These are phyloP conservation scores for Penicillium sp. DNA, from an alignment of 2,329 filamentous ascomycete genomes.

Conservation along the genomic window DNA sequence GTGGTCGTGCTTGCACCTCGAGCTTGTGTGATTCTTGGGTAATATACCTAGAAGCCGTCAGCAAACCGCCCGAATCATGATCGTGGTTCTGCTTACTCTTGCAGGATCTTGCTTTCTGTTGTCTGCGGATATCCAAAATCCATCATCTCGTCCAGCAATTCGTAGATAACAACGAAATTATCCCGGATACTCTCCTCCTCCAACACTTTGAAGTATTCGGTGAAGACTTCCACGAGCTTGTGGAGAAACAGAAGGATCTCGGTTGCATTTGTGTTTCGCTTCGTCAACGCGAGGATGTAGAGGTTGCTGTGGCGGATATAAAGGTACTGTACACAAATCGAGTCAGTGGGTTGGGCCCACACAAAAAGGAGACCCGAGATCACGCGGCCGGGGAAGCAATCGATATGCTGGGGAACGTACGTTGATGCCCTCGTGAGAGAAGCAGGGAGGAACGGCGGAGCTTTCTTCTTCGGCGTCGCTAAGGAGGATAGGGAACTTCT, in stretches of 20 bases:
- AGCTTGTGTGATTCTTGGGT: slow-evolving; percentile 99
- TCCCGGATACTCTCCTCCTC: slow-evolving; percentile 98
- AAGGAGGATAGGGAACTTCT: slow-evolving; percentile 93
- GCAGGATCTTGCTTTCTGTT: slow-evolving; percentile 95
- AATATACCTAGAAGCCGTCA: slow-evolving; percentile 64
- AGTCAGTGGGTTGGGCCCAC: slow-evolving; percentile 15
- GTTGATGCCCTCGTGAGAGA: slow-evolving; percentile 98
- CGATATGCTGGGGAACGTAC: slow-evolving; percentile 52
- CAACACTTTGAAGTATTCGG: slow-evolving; percentile 98
- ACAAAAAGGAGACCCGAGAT: slow-evolving; percentile 10
- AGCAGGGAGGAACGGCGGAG: slow-evolving; percentile 93
- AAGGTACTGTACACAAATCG: slow-evolving; percentile 67
- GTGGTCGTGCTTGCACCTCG: slow-evolving; percentile 90
- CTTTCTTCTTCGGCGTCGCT: slow-evolving; percentile 99
- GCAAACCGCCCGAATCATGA: neutral
- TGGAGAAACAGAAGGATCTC: slow-evolving; percentile 98
- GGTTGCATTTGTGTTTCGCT: slow-evolving; percentile 97
- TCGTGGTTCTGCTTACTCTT: slow-evolving; percentile 60
- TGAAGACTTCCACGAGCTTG: slow-evolving; percentile 98
- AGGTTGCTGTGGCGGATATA: slow-evolving; percentile 99
- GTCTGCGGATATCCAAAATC: slow-evolving; percentile 99
- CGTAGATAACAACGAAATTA: slow-evolving; percentile 99
- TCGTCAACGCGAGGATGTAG: slow-evolving; percentile 94
- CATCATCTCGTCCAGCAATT: slow-evolving; percentile 99
- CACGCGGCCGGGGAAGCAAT: slow-evolving; percentile 1